A percentile compares a stretch with the other conserved stretches of the same genome.
Conservation (phyloP, 139 green algal genomes). For the Chlamydomonas sp. region DNA sequence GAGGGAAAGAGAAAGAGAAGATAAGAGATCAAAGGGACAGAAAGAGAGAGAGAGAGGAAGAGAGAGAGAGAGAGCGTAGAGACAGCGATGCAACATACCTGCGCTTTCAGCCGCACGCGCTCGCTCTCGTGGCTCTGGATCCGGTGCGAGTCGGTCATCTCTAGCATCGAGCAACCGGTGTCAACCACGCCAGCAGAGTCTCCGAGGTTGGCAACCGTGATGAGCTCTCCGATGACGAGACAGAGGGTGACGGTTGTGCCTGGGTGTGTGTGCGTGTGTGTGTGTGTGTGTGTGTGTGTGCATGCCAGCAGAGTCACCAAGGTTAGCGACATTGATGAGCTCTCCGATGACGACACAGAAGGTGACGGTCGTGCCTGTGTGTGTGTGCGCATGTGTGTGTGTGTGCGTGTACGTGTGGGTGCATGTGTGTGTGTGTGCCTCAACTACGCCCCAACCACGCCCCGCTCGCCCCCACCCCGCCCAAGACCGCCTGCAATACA, state of each 20-base stretch:
- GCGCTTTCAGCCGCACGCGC: slow-evolving; percentile 17
- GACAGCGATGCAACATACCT: no score
- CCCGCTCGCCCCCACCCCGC: no score
- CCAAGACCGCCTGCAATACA: no score
- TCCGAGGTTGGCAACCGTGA: slow-evolving; percentile 79
- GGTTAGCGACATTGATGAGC: background rate
- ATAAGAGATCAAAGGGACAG: no score
- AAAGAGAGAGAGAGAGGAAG: no score
- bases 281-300: background rate
- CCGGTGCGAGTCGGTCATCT: slow-evolving; percentile 37
- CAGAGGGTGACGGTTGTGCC: slow-evolving; percentile 39
- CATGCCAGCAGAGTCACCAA: background rate
- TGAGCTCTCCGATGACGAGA: slow-evolving; percentile 54
- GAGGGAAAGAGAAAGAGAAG: no score
- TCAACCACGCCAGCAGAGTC: slow-evolving; percentile 81
- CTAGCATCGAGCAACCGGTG: slow-evolving; percentile 42
- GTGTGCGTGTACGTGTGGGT: background rate
- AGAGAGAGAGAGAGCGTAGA: no score
- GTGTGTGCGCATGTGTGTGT: background rate
- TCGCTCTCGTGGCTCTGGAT: slow-evolving; percentile 40
- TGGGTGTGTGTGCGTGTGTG: background rate
- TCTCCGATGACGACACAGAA: slow-evolving; percentile 26
- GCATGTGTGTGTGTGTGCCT: no score
- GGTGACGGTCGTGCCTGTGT: slow-evolving; percentile 34
- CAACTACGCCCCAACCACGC: no score